Base-by-base conservation (phyloP, 2,329 filamentous ascomycete species). In the Pseudogymnoascus sp. region DNA sequence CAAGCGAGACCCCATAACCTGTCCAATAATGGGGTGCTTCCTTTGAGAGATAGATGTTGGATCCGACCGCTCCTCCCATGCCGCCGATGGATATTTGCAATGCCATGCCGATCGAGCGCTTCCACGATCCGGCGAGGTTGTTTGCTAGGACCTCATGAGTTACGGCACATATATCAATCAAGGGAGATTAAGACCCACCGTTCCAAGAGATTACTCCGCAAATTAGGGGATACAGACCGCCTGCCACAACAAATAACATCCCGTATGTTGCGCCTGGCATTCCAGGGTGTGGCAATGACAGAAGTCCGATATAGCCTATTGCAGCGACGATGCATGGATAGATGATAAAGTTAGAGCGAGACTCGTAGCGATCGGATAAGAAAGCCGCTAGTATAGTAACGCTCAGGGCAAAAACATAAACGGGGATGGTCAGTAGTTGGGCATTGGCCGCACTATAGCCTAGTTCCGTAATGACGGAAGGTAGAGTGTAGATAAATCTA, bases 191-290 rank as follows among this genome's bases (percentile, higher is more conserved):
- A 1, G 14, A 16, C 25, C 5, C 21, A 61, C 60, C 60, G 18
- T 49, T 80, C 91, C 92, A 96, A 1, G 87, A 86, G 67, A 96
- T 90, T 0, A 90, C 95, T 72, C 95, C 93, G 7, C 89, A 78
- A 64, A 96, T 89, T 69, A 85, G 87, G 0, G 91, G 90, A 70
- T 96, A 96, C 68, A 96, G 93, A 1, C 92, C 91, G 65, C 92
- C 79, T 0, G 92, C 91, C 0, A 88, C 90, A 0, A 96, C 78
- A 74, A 96, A 96, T 0, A 85, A 88, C 0, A 88, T 91, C 0
- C 86, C 88, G 72, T 96, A 96, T 70, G 91, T 87, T 0, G 92
- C 85, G 0, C 80, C 81, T 0, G 91, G 79, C 6, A 78, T 78
- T 3, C 80, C 77, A 4, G 84, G 62, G 12, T 66, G 61, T 16